Evolutionary conservation across 2,329 filamentous ascomycete genomes (phyloP).

Genomic region (Phyllosticta capitalensis): DNA sequence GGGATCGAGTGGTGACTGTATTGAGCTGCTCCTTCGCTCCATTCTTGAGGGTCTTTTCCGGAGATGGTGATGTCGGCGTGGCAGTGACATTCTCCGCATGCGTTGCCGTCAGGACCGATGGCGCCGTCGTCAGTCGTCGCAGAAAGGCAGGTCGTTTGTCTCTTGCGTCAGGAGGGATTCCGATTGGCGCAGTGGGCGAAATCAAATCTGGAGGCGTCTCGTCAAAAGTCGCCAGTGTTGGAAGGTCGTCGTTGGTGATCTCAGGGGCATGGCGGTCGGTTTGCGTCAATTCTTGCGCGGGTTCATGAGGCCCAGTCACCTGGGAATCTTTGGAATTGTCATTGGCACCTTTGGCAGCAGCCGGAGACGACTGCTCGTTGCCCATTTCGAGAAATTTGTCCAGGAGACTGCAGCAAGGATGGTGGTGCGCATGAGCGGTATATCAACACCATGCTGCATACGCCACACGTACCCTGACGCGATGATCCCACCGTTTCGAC

Average conservation of each 20-base stretch:
- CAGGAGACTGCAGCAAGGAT: background rate
- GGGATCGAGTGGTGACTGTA: background rate
- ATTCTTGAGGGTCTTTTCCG: background rate
- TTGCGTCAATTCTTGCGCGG: no score
- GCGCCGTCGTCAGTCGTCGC: background rate
- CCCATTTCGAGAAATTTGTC: constrained; percentile 6
- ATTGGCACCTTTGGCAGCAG: background rate
- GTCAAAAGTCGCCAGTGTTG: background rate
- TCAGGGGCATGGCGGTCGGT: no score
- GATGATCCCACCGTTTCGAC: background rate
- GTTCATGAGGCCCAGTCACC: no score
- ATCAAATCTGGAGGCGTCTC: background rate
- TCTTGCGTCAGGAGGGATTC: background rate
- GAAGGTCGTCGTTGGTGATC: constrained; percentile 4
- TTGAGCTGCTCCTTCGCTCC: constrained; percentile 5
- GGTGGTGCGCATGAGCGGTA: constrained; percentile 1
- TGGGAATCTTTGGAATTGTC: background rate
- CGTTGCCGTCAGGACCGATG: background rate
- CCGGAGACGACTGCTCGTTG: background rate
- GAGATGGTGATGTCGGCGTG: background rate
- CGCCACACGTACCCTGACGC: background rate
- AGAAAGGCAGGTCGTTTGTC: constrained; percentile 7
- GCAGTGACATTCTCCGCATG: constrained; percentile 6
- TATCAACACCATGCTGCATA: constrained; percentile 1
- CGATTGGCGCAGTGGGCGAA: background rate